Conservation (phyloP, 176 grass and related monocot species). For the Rhynchospora breviuscula region DNA sequence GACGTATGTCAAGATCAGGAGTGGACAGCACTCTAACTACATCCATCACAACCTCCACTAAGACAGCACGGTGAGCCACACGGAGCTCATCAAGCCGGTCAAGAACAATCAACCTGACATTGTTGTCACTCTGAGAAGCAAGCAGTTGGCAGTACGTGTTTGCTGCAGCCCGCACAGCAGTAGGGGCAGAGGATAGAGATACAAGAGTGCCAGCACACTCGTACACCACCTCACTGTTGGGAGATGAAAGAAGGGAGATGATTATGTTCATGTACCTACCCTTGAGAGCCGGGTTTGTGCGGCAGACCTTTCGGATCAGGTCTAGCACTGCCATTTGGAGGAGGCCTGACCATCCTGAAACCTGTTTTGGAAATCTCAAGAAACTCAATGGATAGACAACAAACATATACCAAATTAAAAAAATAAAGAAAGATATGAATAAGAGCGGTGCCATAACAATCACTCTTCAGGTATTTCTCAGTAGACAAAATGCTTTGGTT, state of each 20-base stretch:
- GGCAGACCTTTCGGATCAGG: constrained; percentile 68
- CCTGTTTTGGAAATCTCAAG: neutral
- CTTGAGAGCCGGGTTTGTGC: constrained; percentile 37
- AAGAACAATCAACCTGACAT: constrained; percentile 55
- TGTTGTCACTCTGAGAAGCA: constrained; percentile 63
- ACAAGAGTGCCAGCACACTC: constrained; percentile 42
- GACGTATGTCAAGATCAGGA: constrained; percentile 24
- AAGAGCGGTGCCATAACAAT: neutral
- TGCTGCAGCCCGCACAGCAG: constrained; percentile 46
- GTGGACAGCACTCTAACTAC: constrained; percentile 17
- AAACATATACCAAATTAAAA: neutral
- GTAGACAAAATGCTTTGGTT: neutral
- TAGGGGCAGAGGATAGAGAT: constrained; percentile 58
- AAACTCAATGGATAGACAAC: neutral
- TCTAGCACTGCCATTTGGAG: constrained; percentile 63
- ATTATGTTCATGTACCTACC: constrained; percentile 59
- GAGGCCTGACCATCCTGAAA: constrained; percentile 43
- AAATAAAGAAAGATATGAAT: neutral
- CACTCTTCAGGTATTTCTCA: neutral
- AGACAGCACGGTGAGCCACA: constrained; percentile 34
- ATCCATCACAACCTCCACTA: constrained; percentile 52
- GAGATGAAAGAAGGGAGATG: constrained; percentile 34
- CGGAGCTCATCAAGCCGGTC: constrained; percentile 53
- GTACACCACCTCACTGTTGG: constrained; percentile 39
- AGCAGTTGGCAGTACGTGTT: constrained; percentile 61